Evolutionary conservation across 1,284 basidiomycete species (phyloP), one percentile per base, ranked within the genome.

Genomic region (Chalciporus sp.): DNA sequence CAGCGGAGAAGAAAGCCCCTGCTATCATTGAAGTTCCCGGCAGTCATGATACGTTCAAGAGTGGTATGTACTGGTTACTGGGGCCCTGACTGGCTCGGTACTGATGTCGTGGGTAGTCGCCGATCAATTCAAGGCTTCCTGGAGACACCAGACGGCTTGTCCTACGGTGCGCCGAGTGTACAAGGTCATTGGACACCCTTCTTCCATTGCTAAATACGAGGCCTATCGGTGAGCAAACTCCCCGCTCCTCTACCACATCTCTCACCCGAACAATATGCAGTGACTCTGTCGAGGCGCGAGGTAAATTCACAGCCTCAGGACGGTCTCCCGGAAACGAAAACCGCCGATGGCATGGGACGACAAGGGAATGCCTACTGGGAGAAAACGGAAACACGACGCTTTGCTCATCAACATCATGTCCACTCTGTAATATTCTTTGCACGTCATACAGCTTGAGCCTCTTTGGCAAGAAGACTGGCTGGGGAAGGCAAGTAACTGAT

Each of bases 71-170:
- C 33, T 45, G 6, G 42, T 47, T 17, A 37, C 40, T 43, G 14
- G 4, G 11, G 7, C 7, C 19, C 27, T 35, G 16, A 19, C 2
- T 14, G 31, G 31, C 33, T 35, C 33, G 45, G 1, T 14, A 52
- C 57, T 69, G 47, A 64, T 45, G 19, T 33, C 12, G 37, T 8
- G 5, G 39, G 4, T 54, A 86, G 85, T 86, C 29, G 70, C 75
- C 27, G 81, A 82, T 57, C 85, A 87, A 58, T 87, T 87, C 72
- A 83, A 80, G 60, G 56, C 76, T 44, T 84, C 85, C n/a, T 87
- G 85, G 85, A 76, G 83, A 58, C 85, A 87, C 61, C 67, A 76
- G 33, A 78, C 76, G 12, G 42, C 67, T 17, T 81, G 81, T 57
- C 84, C 85, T 16, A 69, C 74, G 19, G 84, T 87, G 4, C 72